Percentiles rank a stretch among this genome's conserved stretches.
Evolutionary conservation across 2,329 filamentous ascomycete genomes (phyloP).

Genomic region (Botrytis porri): DNA sequence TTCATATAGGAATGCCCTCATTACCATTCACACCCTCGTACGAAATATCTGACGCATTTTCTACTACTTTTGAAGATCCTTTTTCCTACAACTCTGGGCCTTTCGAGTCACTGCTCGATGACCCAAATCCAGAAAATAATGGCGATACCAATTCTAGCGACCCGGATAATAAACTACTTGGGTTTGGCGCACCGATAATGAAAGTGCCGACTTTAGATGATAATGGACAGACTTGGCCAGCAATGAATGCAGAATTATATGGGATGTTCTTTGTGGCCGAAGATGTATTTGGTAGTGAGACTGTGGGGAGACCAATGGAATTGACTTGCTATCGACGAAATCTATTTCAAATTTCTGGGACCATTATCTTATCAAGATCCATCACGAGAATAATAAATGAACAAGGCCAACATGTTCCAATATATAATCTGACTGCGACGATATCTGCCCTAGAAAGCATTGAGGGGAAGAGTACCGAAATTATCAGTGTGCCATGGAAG

Average conservation of each 20-base stretch:
- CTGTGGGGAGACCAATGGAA: constrained; percentile 62
- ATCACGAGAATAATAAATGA: constrained; percentile 71
- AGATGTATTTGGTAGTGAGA: constrained; percentile 61
- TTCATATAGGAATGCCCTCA: constrained; percentile 37
- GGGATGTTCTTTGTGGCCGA: constrained; percentile 86
- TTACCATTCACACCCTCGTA: constrained; percentile 57
- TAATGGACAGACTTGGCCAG: constrained; percentile 59
- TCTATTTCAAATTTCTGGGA: constrained; percentile 90
- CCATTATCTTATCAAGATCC: constrained; percentile 72
- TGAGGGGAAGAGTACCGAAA: constrained; percentile 86
- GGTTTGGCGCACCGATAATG: constrained; percentile 64
- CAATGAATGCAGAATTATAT: constrained; percentile 72
- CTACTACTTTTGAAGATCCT: constrained; percentile 63
- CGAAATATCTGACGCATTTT: constrained; percentile 58
- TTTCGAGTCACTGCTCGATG: constrained; percentile 42
- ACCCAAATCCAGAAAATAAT: constrained; percentile 27
- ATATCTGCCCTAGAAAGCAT: constrained; percentile 89
- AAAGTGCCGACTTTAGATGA: constrained; percentile 64
- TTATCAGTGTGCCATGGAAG: constrained; percentile 97
- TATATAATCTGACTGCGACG: constrained; percentile 74
- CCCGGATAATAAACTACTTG: constrained; percentile 68
- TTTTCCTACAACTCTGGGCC: constrained; percentile 53
- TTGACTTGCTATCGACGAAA: constrained; percentile 94
- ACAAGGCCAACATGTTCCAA: constrained; percentile 72
- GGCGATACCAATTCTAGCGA: constrained; percentile 38